Evolutionary conservation across 176 grass and related monocot species (phyloP), one percentile per base, ranked within the genome.

Genomic region (Triticum monococcum): DNA sequence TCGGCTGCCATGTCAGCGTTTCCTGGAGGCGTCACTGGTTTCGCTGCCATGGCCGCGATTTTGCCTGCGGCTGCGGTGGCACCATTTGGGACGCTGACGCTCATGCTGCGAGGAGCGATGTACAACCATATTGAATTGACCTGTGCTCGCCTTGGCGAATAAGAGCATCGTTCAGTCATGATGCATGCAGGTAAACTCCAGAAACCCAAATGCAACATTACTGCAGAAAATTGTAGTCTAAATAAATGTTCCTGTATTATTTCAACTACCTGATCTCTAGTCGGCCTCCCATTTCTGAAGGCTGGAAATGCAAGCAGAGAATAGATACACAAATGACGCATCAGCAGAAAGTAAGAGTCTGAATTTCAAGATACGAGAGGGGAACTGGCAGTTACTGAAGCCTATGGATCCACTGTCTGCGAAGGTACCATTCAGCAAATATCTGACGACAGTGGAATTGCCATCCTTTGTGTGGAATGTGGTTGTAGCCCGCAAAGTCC

Each of bases 401-500:
- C 41, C 41, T 0, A 43, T 43, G 9, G 40, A 82, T 12, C 89
- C 92, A 12, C 83, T 83, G 84, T 89, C 87, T 38, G 89, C 87
- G 17, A 87, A 7, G 31, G 89, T 82, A 76, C 89, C 84, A 46
- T 85, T 83, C 4, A 91, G 64, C 25, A 94, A 9, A 8, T 22
- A 22, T 54, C 45, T 14, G 12, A 94, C 89, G 64, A 77, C 12
- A 38, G 81, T 82, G 16, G 77, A 87, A 18, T 61, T 40, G 35
- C 87, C 91, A n/a, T 94, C 50, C 35, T 59, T 87, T 13, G 30
- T 88, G 30, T 89, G 88, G 31, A 78, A 88, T 56, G 92, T 91
- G 24, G 92, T 91, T 91, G 59, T 94, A 94, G 81, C 92, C 92
- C 85, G 91, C 84, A 72, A 94, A 94, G 84, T 94, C 87, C 64